Conservation (phyloP, 805 yeast genomes). For the Candida odintsovae region DNA sequence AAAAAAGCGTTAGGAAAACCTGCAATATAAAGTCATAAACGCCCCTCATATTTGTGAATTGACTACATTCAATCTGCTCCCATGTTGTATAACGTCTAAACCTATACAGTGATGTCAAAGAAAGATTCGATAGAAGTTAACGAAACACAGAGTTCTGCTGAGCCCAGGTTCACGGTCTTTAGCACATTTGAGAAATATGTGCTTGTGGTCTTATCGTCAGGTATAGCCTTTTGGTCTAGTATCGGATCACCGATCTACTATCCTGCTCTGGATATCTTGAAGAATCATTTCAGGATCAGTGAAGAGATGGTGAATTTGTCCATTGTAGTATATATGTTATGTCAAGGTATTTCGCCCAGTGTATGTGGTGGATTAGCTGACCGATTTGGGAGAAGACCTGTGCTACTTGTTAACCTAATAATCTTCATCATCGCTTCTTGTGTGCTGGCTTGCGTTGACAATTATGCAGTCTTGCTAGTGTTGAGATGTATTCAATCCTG, state of each 20-base stretch:
- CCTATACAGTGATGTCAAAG: not conserved
- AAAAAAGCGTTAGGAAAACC: not conserved
- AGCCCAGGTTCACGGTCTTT: slow-evolving; percentile 16
- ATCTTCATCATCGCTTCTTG: slow-evolving; percentile 57
- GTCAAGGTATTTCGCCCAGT: slow-evolving; percentile 76
- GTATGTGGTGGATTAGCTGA: slow-evolving; percentile 68
- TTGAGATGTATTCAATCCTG: slow-evolving; percentile 73
- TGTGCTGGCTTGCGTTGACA: slow-evolving; percentile 55
- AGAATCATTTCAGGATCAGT: slow-evolving; percentile 45
- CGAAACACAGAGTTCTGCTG: not conserved
- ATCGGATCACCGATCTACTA: slow-evolving; percentile 74
- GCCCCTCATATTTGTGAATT: no score
- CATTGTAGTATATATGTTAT: slow-evolving; percentile 67
- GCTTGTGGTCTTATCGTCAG: slow-evolving; percentile 35
- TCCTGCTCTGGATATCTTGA: slow-evolving; percentile 64
- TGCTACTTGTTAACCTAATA: slow-evolving; percentile 46
- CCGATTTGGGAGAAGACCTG: slow-evolving; percentile 64
- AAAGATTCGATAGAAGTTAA: not conserved
- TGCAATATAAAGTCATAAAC: no score
- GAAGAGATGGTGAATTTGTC: slow-evolving; percentile 61
- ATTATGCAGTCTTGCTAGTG: slow-evolving; percentile 56
- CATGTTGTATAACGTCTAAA: no score
- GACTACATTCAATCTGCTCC: not conserved
- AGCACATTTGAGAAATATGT: slow-evolving; percentile 33
- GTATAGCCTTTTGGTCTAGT: slow-evolving; percentile 60